Conservation (phyloP, 2,329 filamentous ascomycete species). For the Paecilomyces dactylethromorphus region DNA sequence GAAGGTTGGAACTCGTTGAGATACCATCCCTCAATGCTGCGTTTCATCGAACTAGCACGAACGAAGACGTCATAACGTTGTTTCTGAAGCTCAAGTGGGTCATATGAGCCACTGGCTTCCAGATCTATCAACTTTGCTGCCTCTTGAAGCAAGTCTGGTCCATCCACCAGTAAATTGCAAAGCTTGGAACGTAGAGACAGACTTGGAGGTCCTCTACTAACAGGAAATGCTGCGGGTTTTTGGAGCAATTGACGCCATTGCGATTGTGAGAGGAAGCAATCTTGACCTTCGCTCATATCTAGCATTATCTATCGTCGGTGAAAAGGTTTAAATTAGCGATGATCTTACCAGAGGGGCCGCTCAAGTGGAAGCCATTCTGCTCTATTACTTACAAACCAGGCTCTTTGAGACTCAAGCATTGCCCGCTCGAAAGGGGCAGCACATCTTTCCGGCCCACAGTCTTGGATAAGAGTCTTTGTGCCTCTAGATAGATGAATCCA, state of each 20-base stretch:
- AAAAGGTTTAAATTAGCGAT: neutral
- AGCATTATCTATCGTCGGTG: neutral
- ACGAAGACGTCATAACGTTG: neutral
- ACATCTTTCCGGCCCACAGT: conserved; percentile 5
- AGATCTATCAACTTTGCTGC: neutral
- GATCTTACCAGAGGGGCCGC: neutral
- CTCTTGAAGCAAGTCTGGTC: conserved; percentile 6
- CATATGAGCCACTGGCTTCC: neutral
- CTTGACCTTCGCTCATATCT: conserved; percentile 4
- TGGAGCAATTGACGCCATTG: conserved; percentile 5
- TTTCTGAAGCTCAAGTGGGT: neutral
- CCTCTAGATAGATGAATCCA: conserved; percentile 9
- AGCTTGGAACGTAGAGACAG: conserved; percentile 7
- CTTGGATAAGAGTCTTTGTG: conserved; percentile 7
- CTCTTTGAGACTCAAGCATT: conserved; percentile 11
- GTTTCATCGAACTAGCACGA: neutral
- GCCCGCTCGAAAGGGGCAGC: conserved; percentile 6
- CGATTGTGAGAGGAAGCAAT: conserved; percentile 7
- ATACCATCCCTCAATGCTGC: conserved; percentile 1
- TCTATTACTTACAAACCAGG: conserved; percentile 5
- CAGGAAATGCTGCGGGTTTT: neutral
- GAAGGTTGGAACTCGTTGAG: neutral
- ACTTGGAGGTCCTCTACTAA: neutral
- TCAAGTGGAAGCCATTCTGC: neutral
- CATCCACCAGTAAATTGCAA: conserved; percentile 7